Conservation (phyloP, 805 yeast species). For the Diddensiella santjacobensis region DNA sequence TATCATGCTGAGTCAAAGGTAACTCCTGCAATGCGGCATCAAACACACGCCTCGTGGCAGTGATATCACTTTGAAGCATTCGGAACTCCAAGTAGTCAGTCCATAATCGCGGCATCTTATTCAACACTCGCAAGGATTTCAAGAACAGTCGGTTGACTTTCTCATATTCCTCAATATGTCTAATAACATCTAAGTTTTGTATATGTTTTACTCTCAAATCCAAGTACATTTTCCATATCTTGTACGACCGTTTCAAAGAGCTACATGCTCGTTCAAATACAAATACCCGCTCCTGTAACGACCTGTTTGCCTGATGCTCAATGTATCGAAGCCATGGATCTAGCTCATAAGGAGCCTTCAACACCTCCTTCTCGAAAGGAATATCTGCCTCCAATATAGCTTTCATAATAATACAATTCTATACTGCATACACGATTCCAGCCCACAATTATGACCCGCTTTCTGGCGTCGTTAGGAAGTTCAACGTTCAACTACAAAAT, state of each 20-base stretch:
- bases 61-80: constrained; percentile 33
- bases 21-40: constrained; percentile 47
- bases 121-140: constrained; percentile 41
- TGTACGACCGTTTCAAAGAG: constrained; percentile 43
- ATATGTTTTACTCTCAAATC: constrained; percentile 38
- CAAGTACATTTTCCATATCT: constrained; percentile 53
- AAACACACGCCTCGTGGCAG: constrained; percentile 42
- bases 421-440: no score
- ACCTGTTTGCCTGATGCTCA: constrained; percentile 30
- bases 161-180: constrained; percentile 33
- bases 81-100: constrained; percentile 45
- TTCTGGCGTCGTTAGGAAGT: neutral
- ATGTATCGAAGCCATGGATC: constrained; percentile 40
- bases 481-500: neutral
- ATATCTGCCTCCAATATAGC: constrained; percentile 18
- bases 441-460: no score
- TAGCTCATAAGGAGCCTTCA: constrained; percentile 36
- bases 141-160: constrained; percentile 46
- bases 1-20: constrained; percentile 51
- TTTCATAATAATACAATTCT: neutral
- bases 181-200: constrained; percentile 27
- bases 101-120: constrained; percentile 52
- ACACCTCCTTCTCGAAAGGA: constrained; percentile 45
- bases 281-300: constrained; percentile 34
- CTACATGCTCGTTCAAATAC: constrained; percentile 51